A percentile compares a stretch with the other conserved stretches of the same genome.
phyloP scores from a whole-genome alignment of 768 basidiomycete genomes.

The Crepidotus variabilis region DNA sequence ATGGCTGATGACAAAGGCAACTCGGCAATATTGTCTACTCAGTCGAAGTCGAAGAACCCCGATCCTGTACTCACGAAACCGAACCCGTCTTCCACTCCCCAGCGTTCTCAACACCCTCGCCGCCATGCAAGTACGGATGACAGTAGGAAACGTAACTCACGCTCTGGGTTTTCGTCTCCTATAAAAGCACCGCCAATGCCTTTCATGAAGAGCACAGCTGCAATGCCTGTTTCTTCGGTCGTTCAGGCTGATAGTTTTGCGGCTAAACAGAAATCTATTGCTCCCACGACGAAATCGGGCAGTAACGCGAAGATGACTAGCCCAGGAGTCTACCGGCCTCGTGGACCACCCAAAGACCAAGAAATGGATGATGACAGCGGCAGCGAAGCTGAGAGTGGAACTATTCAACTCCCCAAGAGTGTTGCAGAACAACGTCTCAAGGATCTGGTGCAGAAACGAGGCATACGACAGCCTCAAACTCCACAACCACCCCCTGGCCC shows the following conservation, averaged over 20 bases:
- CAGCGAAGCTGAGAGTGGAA: slow-evolving; percentile 37
- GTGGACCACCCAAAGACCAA: slow-evolving; percentile 58
- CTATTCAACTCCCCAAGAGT: slow-evolving; percentile 58
- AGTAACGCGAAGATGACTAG: slow-evolving; percentile 1
- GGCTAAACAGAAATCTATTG: slow-evolving; percentile 3
- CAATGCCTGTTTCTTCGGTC: slow-evolving; percentile 49
- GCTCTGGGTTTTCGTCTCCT: slow-evolving; percentile 14
- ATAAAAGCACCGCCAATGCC: slow-evolving; percentile 14
- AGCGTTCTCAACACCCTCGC: background rate
- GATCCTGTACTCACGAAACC: background rate
- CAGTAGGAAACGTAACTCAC: background rate
- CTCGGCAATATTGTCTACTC: background rate
- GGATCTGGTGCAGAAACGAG: slow-evolving; percentile 48
- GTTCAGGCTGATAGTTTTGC: slow-evolving; percentile 27
- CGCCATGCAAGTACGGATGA: slow-evolving; percentile 6
- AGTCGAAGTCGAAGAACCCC: background rate
- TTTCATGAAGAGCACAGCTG: slow-evolving; percentile 54
- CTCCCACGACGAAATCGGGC: background rate
- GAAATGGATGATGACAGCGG: slow-evolving; percentile 69
- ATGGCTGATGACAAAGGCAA: too few species aligned
- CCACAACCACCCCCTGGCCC: background rate
- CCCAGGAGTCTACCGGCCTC: slow-evolving; percentile 49
- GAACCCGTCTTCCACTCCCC: background rate
- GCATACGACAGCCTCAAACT: slow-evolving; percentile 21
- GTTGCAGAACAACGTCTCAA: slow-evolving; percentile 67